Percentiles rank a stretch among this genome's conserved stretches.
Conservation (phyloP, 2,329 filamentous ascomycete species). For the Pseudogymnoascus sp. region DNA sequence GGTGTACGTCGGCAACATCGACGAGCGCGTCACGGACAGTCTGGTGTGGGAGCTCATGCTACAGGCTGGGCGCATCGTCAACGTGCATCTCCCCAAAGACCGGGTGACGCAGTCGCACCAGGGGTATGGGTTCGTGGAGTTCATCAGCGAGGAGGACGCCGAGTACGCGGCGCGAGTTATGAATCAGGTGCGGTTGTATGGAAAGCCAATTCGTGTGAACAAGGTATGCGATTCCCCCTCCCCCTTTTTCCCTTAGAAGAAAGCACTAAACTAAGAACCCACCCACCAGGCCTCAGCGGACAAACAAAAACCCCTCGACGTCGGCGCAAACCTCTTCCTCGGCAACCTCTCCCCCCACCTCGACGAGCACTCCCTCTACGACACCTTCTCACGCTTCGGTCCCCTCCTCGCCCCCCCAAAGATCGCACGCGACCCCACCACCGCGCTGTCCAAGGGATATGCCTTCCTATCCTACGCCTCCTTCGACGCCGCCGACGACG, state of each 20-base stretch:
- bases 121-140: conserved; percentile 98
- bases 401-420: conserved; percentile 78
- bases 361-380: conserved; percentile 91
- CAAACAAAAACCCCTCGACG: conserved; percentile 87
- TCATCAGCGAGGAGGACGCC: conserved; percentile 88
- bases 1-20: conserved; percentile 96
- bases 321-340: conserved; percentile 93
- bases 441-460: conserved; percentile 85
- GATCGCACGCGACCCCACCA: conserved; percentile 75
- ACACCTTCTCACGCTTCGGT: conserved; percentile 90
- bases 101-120: conserved; percentile 95
- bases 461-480: conserved; percentile 89
- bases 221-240: conserved; percentile 48
- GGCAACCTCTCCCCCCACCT: conserved; percentile 93
- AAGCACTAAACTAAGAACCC: background rate
- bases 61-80: conserved; percentile 92
- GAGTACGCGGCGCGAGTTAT: conserved; percentile 95
- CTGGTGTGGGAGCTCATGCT: conserved; percentile 97
- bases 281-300: conserved; percentile 62
- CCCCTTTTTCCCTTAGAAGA: background rate
- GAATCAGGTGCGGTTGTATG: conserved; percentile 89
- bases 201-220: conserved; percentile 93
- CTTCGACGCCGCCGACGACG: conserved; percentile 89
- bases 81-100: conserved; percentile 96
- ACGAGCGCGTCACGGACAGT: conserved; percentile 86